These are phyloP conservation scores for Viridothelium virens DNA, from an alignment of 495 filamentous ascomycete genomes.

Conservation along the genomic window DNA sequence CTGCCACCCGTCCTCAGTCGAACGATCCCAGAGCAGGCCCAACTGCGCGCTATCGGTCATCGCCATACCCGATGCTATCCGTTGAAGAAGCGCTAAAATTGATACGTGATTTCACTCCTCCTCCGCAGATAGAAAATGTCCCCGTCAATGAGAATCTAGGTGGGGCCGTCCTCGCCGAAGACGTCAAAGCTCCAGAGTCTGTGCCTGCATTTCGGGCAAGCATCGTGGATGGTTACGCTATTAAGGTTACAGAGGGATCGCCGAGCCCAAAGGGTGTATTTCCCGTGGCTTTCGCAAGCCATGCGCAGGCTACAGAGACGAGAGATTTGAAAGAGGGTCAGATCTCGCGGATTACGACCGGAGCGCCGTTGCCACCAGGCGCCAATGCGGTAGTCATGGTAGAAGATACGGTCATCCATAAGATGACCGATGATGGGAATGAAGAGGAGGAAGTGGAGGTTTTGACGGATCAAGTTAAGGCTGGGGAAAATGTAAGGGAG, in stretches of 20 bases:
- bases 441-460: conserved; percentile 88
- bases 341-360: conserved; percentile 86
- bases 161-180: conserved; percentile 71
- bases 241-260: conserved; percentile 52
- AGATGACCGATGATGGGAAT: conserved; percentile 63
- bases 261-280: conserved; percentile 64
- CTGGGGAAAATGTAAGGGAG: conserved; percentile 83
- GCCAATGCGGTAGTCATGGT: conserved; percentile 96
- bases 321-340: conserved; percentile 59
- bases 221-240: conserved; percentile 95
- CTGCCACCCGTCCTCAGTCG: conserved; percentile 53
- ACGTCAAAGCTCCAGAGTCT: conserved; percentile 67
- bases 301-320: conserved; percentile 59
- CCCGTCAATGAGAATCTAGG: conserved; percentile 57
- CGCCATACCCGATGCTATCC: conserved; percentile 86
- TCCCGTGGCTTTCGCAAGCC: conserved; percentile 78
- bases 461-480: conserved; percentile 60
- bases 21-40: conserved; percentile 80
- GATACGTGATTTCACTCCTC: conserved; percentile 62
- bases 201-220: conserved; percentile 92
- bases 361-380: conserved; percentile 80
- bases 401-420: conserved; percentile 74
- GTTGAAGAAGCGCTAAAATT: conserved; percentile 71
- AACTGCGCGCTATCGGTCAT: conserved; percentile 65
- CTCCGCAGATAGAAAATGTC: conserved; percentile 45